Conservation (phyloP, 495 filamentous ascomycete genomes). For the Aspergillus campestris region DNA sequence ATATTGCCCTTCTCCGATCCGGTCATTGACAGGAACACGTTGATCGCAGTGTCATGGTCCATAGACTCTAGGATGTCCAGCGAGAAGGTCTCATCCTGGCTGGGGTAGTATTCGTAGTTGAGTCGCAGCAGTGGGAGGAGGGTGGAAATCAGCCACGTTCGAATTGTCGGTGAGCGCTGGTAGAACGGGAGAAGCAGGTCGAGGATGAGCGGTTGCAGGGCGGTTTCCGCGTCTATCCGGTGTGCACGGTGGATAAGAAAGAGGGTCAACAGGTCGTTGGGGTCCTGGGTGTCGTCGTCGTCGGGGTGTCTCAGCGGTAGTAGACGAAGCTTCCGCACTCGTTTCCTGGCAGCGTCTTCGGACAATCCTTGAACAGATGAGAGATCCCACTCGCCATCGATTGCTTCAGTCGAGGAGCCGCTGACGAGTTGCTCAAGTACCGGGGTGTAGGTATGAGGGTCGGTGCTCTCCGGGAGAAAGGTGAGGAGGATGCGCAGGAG, state of each 20-base stretch:
- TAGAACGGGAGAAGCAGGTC: constrained; percentile 69
- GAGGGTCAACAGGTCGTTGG: constrained; percentile 49
- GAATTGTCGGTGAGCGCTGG: constrained; percentile 52
- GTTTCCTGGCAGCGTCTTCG: constrained; percentile 57
- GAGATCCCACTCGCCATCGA: constrained; percentile 39
- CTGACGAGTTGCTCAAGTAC: constrained; percentile 49
- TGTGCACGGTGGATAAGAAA: constrained; percentile 73
- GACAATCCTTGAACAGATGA: constrained; percentile 53
- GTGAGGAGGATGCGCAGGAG: constrained; percentile 75
- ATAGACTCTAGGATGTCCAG: constrained; percentile 50
- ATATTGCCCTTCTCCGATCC: constrained; percentile 30
- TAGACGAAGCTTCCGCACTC: constrained; percentile 62
- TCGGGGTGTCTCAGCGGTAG: constrained; percentile 48
- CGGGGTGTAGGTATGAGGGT: constrained; percentile 53
- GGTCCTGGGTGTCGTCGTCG: constrained; percentile 31
- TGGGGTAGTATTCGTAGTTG: constrained; percentile 77
- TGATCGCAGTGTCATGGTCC: constrained; percentile 54
- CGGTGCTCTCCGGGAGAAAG: constrained; percentile 70
- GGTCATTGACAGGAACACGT: constrained; percentile 59
- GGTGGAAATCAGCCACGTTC: constrained; percentile 69
- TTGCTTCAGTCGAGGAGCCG: constrained; percentile 23
- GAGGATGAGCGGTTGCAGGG: constrained; percentile 63
- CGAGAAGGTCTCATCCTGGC: constrained; percentile 44
- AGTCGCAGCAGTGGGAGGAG: constrained; percentile 70
- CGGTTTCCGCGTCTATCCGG: constrained; percentile 69